phyloP scores from a whole-genome alignment of 768 basidiomycete genomes.

The Kockovaella imperatae region DNA sequence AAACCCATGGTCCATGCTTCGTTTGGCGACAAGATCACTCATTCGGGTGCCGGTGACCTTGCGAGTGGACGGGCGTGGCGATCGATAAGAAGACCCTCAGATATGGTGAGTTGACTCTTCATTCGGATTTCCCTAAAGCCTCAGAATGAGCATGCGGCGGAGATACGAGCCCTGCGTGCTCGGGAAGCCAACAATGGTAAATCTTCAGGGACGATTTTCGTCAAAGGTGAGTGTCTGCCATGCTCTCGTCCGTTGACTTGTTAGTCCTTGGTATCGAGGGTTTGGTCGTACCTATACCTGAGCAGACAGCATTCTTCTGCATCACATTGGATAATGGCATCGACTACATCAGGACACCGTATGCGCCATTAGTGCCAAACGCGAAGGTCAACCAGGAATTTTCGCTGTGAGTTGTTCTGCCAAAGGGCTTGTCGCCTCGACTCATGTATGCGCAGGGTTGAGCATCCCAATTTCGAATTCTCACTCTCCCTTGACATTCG shows the following conservation, averaged over 20 bases:
- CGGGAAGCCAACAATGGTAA: slow-evolving; percentile 56
- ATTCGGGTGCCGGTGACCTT: slow-evolving; percentile 66
- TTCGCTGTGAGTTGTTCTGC: slow-evolving; percentile 36
- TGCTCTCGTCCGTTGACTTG: slow-evolving; percentile 1
- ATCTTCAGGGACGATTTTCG: slow-evolving; percentile 85
- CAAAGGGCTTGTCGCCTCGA: neutral
- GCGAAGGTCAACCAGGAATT: slow-evolving; percentile 45
- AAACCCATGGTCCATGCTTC: slow-evolving; percentile 72
- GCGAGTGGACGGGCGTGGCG: slow-evolving; percentile 77
- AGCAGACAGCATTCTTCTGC: slow-evolving; percentile 63
- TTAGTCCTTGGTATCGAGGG: slow-evolving; percentile 69
- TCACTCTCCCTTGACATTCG: slow-evolving; percentile 80
- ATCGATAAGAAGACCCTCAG: slow-evolving; percentile 76
- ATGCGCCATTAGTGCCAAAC: slow-evolving; percentile 28
- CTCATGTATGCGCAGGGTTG: slow-evolving; percentile 24
- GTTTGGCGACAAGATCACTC: slow-evolving; percentile 62
- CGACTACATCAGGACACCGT: slow-evolving; percentile 83
- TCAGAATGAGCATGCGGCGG: slow-evolving; percentile 88
- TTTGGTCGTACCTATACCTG: slow-evolving; percentile 69
- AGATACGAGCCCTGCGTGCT: slow-evolving; percentile 72
- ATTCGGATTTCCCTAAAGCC: slow-evolving; percentile 72
- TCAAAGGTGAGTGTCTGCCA: slow-evolving; percentile 58
- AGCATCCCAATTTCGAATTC: slow-evolving; percentile 87
- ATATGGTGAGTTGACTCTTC: slow-evolving; percentile 81
- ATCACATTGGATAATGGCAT: slow-evolving; percentile 95